Percentiles rank a stretch among this genome's conserved stretches.
Evolutionary conservation across 495 filamentous ascomycete genomes (phyloP).

Genomic region (Penicillium fimorum): DNA sequence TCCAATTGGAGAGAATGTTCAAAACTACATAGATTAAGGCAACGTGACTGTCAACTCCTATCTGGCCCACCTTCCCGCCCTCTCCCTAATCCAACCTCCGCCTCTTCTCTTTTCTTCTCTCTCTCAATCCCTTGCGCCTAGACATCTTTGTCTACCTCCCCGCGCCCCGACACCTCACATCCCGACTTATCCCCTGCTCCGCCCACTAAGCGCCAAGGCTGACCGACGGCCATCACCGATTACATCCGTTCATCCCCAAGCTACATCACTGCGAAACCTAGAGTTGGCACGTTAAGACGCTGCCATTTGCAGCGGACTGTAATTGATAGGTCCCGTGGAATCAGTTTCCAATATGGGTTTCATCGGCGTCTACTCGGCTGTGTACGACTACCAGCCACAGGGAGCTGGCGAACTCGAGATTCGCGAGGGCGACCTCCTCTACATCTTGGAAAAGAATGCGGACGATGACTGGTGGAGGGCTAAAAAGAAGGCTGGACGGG

Average conservation of each 20-base stretch:
- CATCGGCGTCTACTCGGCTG: constrained; percentile 83
- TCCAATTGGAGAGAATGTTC: neutral
- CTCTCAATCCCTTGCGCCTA: constrained; percentile 7
- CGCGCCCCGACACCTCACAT: constrained; percentile 9
- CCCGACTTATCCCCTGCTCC: constrained; percentile 12
- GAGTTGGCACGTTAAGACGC: constrained; percentile 17
- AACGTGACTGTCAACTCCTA: constrained; percentile 37
- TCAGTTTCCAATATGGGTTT: constrained; percentile 60
- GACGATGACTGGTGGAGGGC: constrained; percentile 98
- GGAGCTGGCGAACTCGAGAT: constrained; percentile 84
- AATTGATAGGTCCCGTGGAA: neutral
- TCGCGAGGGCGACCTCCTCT: constrained; percentile 85
- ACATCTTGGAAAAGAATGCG: constrained; percentile 81
- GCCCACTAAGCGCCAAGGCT: constrained; percentile 27
- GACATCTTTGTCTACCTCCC: constrained; percentile 7
- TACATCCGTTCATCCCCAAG: constrained; percentile 12
- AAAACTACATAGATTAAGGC: neutral
- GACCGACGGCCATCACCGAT: constrained; percentile 23
- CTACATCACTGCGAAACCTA: constrained; percentile 17
- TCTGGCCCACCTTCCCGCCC: constrained; percentile 31
- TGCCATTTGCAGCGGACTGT: constrained; percentile 22
- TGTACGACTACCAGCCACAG: constrained; percentile 93
- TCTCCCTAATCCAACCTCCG: constrained; percentile 24
- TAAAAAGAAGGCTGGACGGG: constrained; percentile 89
- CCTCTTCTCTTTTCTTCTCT: constrained; percentile 6